Conservation (phyloP, 768 basidiomycete species). For the Saitozyma podzolica region DNA sequence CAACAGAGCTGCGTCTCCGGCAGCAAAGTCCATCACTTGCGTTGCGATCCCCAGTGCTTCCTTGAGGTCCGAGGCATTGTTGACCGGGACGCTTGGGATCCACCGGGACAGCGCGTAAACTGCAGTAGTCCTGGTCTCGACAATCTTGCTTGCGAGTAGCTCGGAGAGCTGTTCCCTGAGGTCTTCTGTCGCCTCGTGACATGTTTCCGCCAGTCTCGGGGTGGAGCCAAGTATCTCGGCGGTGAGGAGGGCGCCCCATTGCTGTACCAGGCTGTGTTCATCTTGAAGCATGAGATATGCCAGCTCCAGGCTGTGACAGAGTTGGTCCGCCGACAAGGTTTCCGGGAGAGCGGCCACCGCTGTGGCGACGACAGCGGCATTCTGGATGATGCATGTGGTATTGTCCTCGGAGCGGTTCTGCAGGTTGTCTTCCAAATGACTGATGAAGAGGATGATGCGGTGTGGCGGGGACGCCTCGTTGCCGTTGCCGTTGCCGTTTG, state of each 20-base stretch:
- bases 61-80: background rate
- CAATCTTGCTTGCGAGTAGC: slow-evolving; percentile 16
- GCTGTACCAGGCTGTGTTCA: slow-evolving; percentile 23
- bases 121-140: slow-evolving; percentile 38
- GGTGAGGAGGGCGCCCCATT: slow-evolving; percentile 43
- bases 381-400: slow-evolving; percentile 8
- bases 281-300: slow-evolving; percentile 25
- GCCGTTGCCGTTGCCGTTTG: slow-evolving; percentile 7
- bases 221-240: slow-evolving; percentile 30
- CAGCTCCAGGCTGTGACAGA: slow-evolving; percentile 23
- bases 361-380: no score
- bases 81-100: slow-evolving; percentile 10
- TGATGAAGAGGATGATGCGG: slow-evolving; percentile 28
- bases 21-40: slow-evolving; percentile 13
- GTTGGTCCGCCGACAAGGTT: slow-evolving; percentile 31
- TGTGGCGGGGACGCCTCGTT: background rate
- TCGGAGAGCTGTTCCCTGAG: slow-evolving; percentile 21
- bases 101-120: slow-evolving; percentile 34
- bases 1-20: slow-evolving; percentile 30
- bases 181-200: slow-evolving; percentile 4
- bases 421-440: slow-evolving; percentile 14
- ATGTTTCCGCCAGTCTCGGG: slow-evolving; percentile 8
- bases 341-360: slow-evolving; percentile 7
- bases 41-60: background rate
- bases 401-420: background rate